Conservation (phyloP, 1,284 basidiomycete species). For the Ceratobasidium sp. region DNA sequence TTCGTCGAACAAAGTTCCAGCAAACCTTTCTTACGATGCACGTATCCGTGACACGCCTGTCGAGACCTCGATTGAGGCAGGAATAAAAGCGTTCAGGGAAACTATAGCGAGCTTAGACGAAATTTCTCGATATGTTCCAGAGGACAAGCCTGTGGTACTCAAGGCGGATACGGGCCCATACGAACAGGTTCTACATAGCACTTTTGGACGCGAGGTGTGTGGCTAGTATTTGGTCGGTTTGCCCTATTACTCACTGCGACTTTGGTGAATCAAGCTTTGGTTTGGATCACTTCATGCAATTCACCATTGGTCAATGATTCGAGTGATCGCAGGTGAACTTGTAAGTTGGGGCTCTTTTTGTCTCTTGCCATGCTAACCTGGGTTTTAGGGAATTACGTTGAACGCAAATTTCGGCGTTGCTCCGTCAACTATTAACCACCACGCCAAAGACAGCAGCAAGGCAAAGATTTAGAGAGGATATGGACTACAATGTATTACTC, state of each 20-base stretch:
- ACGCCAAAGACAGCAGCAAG: slow-evolving; percentile 60
- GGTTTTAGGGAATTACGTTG: slow-evolving; percentile 67
- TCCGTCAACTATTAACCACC: slow-evolving; percentile 79
- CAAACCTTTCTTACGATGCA: slow-evolving; percentile 73
- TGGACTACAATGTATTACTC: background rate
- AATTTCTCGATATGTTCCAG: slow-evolving; percentile 58
- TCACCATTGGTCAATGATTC: slow-evolving; percentile 88
- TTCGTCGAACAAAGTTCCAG: slow-evolving; percentile 35
- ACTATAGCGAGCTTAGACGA: slow-evolving; percentile 68
- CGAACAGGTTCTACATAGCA: slow-evolving; percentile 75
- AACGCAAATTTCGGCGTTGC: slow-evolving; percentile 82
- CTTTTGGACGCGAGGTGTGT: slow-evolving; percentile 80
- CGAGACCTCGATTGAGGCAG: slow-evolving; percentile 72
- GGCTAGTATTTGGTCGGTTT: background rate
- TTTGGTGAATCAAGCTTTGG: slow-evolving; percentile 70
- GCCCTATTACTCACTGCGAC: background rate
- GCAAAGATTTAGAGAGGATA: slow-evolving; percentile 56
- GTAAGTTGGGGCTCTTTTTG: slow-evolving; percentile 57
- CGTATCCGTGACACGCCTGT: slow-evolving; percentile 80
- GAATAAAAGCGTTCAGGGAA: slow-evolving; percentile 65
- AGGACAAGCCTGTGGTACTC: slow-evolving; percentile 69
- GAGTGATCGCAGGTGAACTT: slow-evolving; percentile 81
- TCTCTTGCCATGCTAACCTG: slow-evolving; percentile 40
- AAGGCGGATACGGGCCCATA: slow-evolving; percentile 79
- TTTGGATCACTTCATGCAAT: slow-evolving; percentile 84